phyloP scores from a whole-genome alignment of 2,329 filamentous ascomycete genomes.

The Aspergillus sp. region DNA sequence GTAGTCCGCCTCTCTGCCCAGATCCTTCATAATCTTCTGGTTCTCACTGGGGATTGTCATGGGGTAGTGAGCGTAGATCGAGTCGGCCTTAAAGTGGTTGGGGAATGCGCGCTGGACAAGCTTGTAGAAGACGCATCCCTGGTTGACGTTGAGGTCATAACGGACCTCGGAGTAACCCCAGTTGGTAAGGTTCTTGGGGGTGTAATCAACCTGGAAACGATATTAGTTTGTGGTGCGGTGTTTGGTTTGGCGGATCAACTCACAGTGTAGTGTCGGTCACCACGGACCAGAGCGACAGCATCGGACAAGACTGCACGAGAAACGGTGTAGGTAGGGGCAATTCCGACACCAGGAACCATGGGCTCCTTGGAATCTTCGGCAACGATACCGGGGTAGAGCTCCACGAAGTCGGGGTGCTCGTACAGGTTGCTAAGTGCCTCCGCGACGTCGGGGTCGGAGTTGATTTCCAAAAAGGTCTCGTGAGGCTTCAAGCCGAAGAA shows the following conservation, averaged over 20 bases:
- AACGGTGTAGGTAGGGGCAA: conserved; percentile 71
- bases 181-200: conserved; percentile 69
- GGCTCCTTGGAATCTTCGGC: conserved; percentile 70
- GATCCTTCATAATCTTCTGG: conserved; percentile 61
- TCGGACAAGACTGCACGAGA: conserved; percentile 73
- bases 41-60: conserved; percentile 69
- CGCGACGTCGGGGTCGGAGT: conserved; percentile 67
- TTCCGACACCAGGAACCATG: conserved; percentile 69
- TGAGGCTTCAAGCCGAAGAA: conserved; percentile 75
- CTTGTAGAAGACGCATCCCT: conserved; percentile 83
- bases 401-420: conserved; percentile 72
- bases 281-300: conserved; percentile 71
- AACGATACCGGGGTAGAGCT: conserved; percentile 74
- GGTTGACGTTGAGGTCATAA: conserved; percentile 68
- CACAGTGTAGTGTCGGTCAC: conserved; percentile 70
- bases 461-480: conserved; percentile 77
- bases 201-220: conserved; percentile 55
- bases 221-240: too few relatives aligned
- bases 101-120: conserved; percentile 76
- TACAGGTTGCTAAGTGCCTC: conserved; percentile 59
- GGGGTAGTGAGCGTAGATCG: conserved; percentile 75
- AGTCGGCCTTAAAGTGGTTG: conserved; percentile 70
- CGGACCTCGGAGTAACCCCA: conserved; percentile 76
- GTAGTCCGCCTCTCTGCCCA: conserved; percentile 65
- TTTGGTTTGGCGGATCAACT: neutral